A percentile compares a stretch with the other conserved stretches of the same genome.
Evolutionary conservation across 495 filamentous ascomycete genomes (phyloP).

Genomic region (Hypoxylon subgilvum): DNA sequence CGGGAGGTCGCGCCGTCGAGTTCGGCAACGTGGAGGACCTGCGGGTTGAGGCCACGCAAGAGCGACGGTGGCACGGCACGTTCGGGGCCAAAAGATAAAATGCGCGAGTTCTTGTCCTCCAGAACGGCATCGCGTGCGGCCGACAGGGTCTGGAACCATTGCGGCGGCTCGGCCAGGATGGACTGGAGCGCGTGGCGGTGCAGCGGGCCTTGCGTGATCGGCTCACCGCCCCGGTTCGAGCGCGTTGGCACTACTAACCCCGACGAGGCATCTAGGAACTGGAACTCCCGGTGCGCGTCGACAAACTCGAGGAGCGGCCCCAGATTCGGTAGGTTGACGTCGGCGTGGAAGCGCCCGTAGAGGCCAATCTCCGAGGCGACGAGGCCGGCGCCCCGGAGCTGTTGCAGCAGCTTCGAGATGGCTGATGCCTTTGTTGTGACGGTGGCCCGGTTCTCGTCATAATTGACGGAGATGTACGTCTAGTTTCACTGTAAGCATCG

Average conservation of each 20-base stretch:
- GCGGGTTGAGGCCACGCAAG: conserved; percentile 20
- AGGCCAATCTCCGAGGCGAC: conserved; percentile 42
- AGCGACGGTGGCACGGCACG: conserved; percentile 28
- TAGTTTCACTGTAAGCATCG: too few species aligned
- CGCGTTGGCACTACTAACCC: conserved; percentile 39
- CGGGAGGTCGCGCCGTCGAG: conserved; percentile 12
- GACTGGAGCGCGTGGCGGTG: conserved; percentile 45
- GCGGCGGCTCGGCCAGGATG: conserved; percentile 49
- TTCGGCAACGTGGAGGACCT: conserved; percentile 25
- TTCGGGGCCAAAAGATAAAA: conserved; percentile 29
- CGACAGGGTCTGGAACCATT: conserved; percentile 50
- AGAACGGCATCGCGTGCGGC: conserved; percentile 6
- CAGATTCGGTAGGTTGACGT: conserved; percentile 23
- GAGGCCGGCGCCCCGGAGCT: conserved; percentile 48
- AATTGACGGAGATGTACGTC: conserved; percentile 54
- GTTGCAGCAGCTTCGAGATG: conserved; percentile 31
- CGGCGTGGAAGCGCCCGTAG: conserved; percentile 48
- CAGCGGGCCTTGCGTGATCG: conserved; percentile 31
- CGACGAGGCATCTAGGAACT: conserved; percentile 47
- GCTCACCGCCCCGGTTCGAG: conserved; percentile 27
- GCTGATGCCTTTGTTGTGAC: conserved; percentile 42
- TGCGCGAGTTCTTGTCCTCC: conserved; percentile 15
- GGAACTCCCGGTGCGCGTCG: conserved; percentile 39
- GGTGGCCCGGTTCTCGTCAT: conserved; percentile 50
- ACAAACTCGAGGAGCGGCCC: conserved; percentile 31